Conservation (phyloP, 768 basidiomycete genomes). For the Rubroboletus satanas region DNA sequence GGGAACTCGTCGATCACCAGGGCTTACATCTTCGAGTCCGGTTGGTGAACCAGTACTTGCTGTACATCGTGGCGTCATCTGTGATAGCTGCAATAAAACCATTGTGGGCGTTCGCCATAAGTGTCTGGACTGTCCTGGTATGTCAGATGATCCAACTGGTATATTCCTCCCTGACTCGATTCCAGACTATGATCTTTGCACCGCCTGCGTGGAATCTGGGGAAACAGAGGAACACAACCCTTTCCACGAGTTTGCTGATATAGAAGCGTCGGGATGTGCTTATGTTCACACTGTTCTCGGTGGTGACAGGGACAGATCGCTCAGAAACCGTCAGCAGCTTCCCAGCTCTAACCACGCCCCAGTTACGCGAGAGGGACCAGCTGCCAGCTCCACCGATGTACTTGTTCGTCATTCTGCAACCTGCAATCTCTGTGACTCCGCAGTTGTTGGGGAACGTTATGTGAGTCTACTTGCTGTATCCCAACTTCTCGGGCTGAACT, state of each 20-base stretch:
- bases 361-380: neutral
- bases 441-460: conserved; percentile 67
- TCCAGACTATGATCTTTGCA: conserved; percentile 71
- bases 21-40: neutral
- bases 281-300: conserved; percentile 57
- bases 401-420: conserved; percentile 55
- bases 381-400: neutral
- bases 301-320: conserved; percentile 29
- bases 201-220: conserved; percentile 49
- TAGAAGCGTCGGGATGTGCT: conserved; percentile 61
- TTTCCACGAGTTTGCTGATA: conserved; percentile 68
- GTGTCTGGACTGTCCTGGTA: conserved; percentile 73
- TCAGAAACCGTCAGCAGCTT: conserved; percentile 6
- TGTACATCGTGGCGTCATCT: conserved; percentile 56
- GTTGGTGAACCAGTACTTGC: neutral
- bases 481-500: conserved; percentile 1
- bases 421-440: conserved; percentile 76
- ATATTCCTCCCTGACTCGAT: neutral
- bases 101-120: conserved; percentile 73
- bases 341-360: neutral
- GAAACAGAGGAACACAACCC: conserved; percentile 52
- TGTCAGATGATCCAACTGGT: conserved; percentile 12
- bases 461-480: conserved; percentile 40
- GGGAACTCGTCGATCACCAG: neutral
- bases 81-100: conserved; percentile 57